Percentiles rank a stretch among this genome's conserved stretches.
phyloP scores from a whole-genome alignment of 352 stramenopile genomes.

The Pythium vanterpoolii region DNA sequence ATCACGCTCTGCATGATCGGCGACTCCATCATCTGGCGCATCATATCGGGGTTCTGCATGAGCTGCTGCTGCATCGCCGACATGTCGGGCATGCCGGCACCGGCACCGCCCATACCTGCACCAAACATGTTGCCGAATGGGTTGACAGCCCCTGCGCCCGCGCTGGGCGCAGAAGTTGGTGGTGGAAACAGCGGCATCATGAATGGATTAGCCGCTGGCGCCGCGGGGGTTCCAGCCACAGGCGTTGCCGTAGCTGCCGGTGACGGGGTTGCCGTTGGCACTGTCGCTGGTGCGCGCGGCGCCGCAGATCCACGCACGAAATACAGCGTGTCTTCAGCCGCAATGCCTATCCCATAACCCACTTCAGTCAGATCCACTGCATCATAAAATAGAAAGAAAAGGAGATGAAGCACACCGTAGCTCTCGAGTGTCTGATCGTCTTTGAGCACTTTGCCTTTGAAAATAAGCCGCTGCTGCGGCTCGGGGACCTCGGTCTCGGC shows the following conservation, averaged over 20 bases:
- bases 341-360: constrained; percentile 48
- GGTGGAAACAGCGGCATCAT: constrained; percentile 47
- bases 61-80: constrained; percentile 86
- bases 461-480: constrained; percentile 85
- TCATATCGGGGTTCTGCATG: constrained; percentile 87
- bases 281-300: constrained; percentile 22
- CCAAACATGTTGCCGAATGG: constrained; percentile 59
- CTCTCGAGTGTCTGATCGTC: constrained; percentile 80
- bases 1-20: constrained; percentile 92
- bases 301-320: constrained; percentile 74
- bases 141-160: constrained; percentile 28
- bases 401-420: constrained; percentile 70
- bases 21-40: constrained; percentile 87
- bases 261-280: constrained; percentile 20
- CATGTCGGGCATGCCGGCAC: constrained; percentile 61
- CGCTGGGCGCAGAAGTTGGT: constrained; percentile 14
- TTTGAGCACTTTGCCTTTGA: constrained; percentile 90
- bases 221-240: constrained; percentile 2
- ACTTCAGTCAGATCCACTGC: not conserved
- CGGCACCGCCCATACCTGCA: constrained; percentile 19
- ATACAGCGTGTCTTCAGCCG: constrained; percentile 77
- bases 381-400: not conserved
- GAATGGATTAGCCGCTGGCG: constrained; percentile 41
- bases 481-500: constrained; percentile 59
- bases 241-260: constrained; percentile 24